These are phyloP conservation scores for Haplosporangium sp. DNA, from an alignment of 371 early-diverging fungal genomes.

Conservation along the genomic window DNA sequence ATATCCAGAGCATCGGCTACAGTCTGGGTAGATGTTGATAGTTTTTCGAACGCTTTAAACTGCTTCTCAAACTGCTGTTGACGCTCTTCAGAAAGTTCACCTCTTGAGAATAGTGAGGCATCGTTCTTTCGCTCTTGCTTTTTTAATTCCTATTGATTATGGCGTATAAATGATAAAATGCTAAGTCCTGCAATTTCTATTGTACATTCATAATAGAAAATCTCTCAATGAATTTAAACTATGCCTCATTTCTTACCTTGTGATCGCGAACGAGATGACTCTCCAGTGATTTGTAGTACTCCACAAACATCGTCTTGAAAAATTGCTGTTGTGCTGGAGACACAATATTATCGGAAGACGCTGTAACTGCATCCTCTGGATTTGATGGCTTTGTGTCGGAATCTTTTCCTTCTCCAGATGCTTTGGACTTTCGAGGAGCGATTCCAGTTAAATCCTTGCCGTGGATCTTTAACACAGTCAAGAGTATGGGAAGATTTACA, in stretches of 20 bases:
- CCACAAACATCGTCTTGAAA: slow-evolving; percentile 68
- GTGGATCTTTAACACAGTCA: slow-evolving; percentile 81
- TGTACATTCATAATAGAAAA: background rate
- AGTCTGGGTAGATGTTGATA: slow-evolving; percentile 37
- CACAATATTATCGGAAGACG: slow-evolving; percentile 34
- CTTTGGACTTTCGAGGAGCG: slow-evolving; percentile 63
- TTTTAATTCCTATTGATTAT: slow-evolving; percentile 67
- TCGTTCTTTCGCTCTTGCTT: slow-evolving; percentile 83
- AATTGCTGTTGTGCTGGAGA: slow-evolving; percentile 59
- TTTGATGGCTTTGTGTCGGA: slow-evolving; percentile 42
- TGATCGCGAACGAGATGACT: slow-evolving; percentile 80
- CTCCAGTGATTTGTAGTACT: slow-evolving; percentile 77
- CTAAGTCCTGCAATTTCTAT: background rate
- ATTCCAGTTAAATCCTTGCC: slow-evolving; percentile 68
- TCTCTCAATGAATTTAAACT: background rate
- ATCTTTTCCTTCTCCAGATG: slow-evolving; percentile 59
- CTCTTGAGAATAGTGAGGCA: slow-evolving; percentile 83
- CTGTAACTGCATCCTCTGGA: slow-evolving; percentile 17
- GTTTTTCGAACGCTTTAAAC: slow-evolving; percentile 78
- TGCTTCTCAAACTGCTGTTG: slow-evolving; percentile 83
- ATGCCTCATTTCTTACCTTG: slow-evolving; percentile 58
- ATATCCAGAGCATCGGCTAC: slow-evolving; percentile 73
- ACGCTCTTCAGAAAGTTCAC: slow-evolving; percentile 85
- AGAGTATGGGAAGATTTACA: slow-evolving; percentile 80
- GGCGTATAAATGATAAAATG: background rate